Percentiles rank a stretch among this genome's conserved stretches.
phyloP scores from a whole-genome alignment of 176 grass and related monocot species.

The Oryza punctata region DNA sequence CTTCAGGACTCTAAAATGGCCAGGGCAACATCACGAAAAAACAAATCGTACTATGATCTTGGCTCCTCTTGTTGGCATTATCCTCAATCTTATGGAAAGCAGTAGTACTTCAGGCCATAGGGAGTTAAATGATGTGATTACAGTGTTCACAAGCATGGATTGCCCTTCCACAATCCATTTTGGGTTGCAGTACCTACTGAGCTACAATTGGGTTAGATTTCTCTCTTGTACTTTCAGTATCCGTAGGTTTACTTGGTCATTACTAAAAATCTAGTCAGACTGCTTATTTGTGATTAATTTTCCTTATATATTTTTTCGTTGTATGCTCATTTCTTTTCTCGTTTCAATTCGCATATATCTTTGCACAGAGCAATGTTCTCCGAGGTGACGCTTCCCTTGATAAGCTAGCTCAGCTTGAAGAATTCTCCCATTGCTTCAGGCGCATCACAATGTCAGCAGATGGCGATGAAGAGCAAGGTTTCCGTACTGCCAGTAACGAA shows the following conservation, averaged over 20 bases:
- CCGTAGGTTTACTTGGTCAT: slow-evolving; percentile 10
- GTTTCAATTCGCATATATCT: slow-evolving; percentile 9
- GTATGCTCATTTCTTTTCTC: not conserved
- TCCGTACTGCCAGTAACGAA: slow-evolving; percentile 33
- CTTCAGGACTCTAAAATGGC: slow-evolving; percentile 65
- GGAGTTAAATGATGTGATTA: slow-evolving; percentile 71
- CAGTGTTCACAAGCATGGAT: slow-evolving; percentile 81
- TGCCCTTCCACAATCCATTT: slow-evolving; percentile 74
- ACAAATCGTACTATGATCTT: slow-evolving; percentile 82
- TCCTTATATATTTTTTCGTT: too few relatives aligned
- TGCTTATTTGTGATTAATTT: not conserved
- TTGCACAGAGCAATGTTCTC: slow-evolving; percentile 61
- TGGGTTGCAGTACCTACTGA: slow-evolving; percentile 76
- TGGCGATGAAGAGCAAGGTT: slow-evolving; percentile 16
- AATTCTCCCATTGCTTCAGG: slow-evolving; percentile 65
- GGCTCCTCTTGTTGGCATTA: slow-evolving; percentile 87
- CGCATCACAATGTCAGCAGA: slow-evolving; percentile 35
- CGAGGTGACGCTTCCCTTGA: slow-evolving; percentile 58
- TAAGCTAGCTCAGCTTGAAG: slow-evolving; percentile 69
- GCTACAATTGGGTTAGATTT: slow-evolving; percentile 85
- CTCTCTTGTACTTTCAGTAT: slow-evolving; percentile 19
- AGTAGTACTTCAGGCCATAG: slow-evolving; percentile 42
- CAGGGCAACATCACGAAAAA: slow-evolving; percentile 72
- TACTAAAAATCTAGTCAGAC: not conserved
- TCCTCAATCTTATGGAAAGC: slow-evolving; percentile 76